Base-by-base conservation (phyloP, 345 rosid genomes). In the Luvunga scandens region DNA sequence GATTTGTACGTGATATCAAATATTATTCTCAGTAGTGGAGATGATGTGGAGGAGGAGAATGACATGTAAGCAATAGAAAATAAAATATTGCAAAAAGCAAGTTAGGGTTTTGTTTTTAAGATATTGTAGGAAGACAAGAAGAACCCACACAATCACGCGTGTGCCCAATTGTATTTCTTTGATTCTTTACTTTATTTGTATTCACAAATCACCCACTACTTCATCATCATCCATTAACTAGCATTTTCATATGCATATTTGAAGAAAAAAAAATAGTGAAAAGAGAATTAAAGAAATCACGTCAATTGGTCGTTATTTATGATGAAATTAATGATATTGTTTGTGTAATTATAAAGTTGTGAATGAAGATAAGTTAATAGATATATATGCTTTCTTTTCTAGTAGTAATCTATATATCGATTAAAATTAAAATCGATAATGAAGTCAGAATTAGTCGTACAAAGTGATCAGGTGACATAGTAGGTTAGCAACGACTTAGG, bases 21-120 rank as follows among this genome's bases (percentile, higher is more conserved):
- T n/a, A 66, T 45, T 45, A 33, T 21, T n/a, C 36, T 19, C 4
- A 36, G 10, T 24, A 67, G 79, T 76, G 79, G 79, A 34, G 31
- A 76, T 76, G 79, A 76, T 36, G 79, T 76, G 73, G 80, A 77
- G 69, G 53, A 31, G 62, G 64, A 66, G 72, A 53, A 66, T 66
- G 72, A 66, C 78, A 61, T 78, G 65, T 71, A 63, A 59, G 64
- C 64, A 63, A 56, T 57, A 24, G 14, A 57, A 56, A 56, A n/a
- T 10, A 33, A 56, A 72, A 33, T 8, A 66, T 6, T 6, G 13
- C 34, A 22, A 19, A 57, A 56, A 33, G 64, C 28, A 31, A n/a
- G 9, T 10, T 42, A 38, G 33, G 48, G 61, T 9, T 50, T 63
- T 21, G 5, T 64, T 64, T 31, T 19, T 48, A 24, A 76, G 78